Evolutionary conservation across 495 filamentous ascomycete species (phyloP).

Genomic region (Trichoderma virens): DNA sequence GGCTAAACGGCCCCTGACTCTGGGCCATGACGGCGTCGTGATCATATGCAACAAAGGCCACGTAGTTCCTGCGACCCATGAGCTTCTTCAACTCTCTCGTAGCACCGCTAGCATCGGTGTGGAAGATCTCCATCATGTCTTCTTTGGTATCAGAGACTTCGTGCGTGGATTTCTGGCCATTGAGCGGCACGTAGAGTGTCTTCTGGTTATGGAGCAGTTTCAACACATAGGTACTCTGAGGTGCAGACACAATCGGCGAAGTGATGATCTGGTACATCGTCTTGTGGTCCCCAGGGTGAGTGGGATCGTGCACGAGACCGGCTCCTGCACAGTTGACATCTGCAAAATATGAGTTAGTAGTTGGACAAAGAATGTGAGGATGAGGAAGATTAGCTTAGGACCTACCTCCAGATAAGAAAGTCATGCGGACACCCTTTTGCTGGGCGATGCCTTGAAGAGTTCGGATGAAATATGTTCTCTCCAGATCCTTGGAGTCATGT

Average conservation of each 20-base stretch:
- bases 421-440: constrained; percentile 91
- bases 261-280: constrained; percentile 99
- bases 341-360: constrained; percentile 18
- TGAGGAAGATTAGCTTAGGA: not conserved
- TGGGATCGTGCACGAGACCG: constrained; percentile 88
- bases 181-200: constrained; percentile 79
- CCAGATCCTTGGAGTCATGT: constrained; percentile 94
- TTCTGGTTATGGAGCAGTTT: constrained; percentile 91
- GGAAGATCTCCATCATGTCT: constrained; percentile 99
- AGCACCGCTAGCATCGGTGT: constrained; percentile 74
- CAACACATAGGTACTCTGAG: constrained; percentile 73
- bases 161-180: constrained; percentile 73
- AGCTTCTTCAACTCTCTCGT: constrained; percentile 76
- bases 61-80: constrained; percentile 89
- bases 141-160: constrained; percentile 83
- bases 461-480: constrained; percentile 91
- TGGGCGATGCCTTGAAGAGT: constrained; percentile 91
- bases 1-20: constrained; percentile 27
- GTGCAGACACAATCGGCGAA: constrained; percentile 82
- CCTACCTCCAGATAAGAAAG: constrained; percentile 79
- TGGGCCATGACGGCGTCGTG: constrained; percentile 62
- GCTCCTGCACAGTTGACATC: constrained; percentile 89
- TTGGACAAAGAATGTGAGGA: not conserved
- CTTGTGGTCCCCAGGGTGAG: constrained; percentile 87
- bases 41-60: constrained; percentile 89